phyloP scores from a whole-genome alignment of 2,329 filamentous ascomycete genomes.

The Fusarium xylarioides region DNA sequence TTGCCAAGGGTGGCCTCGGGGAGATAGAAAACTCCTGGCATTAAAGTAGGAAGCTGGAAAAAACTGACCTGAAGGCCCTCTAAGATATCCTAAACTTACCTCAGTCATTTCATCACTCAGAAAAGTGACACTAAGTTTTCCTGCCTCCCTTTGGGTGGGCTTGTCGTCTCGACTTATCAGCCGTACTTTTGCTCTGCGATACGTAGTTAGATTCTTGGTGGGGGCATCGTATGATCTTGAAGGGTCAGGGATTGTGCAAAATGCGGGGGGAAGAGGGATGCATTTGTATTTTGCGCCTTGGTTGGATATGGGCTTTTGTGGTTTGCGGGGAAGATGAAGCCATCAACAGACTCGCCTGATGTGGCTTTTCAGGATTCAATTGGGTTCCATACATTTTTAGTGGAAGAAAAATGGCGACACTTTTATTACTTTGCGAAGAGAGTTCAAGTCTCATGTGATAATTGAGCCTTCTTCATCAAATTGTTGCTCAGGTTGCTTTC shows the following conservation, averaged over 20 bases:
- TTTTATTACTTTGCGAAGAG: background rate
- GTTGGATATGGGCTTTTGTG: background rate
- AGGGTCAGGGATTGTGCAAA: background rate
- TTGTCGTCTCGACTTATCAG: background rate
- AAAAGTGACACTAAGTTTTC: background rate
- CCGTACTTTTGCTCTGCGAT: background rate
- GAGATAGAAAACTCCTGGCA: background rate
- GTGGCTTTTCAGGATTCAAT: background rate
- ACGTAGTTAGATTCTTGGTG: background rate
- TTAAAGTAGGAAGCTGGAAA: fast-evolving
- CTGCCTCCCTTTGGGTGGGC: background rate
- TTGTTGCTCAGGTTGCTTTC: background rate
- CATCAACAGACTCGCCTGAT: background rate
- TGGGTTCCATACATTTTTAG: background rate
- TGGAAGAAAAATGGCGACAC: background rate
- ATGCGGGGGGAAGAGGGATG: background rate
- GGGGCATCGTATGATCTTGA: background rate
- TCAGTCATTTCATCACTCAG: background rate
- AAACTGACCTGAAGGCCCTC: background rate
- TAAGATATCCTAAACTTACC: background rate
- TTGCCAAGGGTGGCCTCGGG: background rate
- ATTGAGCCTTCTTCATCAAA: background rate
- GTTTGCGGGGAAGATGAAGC: constrained; percentile 6
- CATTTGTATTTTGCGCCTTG: background rate
- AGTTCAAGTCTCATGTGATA: background rate